Evolutionary conservation across 2,329 filamentous ascomycete species (phyloP).

Genomic region (Fusarium cyanostomum): DNA sequence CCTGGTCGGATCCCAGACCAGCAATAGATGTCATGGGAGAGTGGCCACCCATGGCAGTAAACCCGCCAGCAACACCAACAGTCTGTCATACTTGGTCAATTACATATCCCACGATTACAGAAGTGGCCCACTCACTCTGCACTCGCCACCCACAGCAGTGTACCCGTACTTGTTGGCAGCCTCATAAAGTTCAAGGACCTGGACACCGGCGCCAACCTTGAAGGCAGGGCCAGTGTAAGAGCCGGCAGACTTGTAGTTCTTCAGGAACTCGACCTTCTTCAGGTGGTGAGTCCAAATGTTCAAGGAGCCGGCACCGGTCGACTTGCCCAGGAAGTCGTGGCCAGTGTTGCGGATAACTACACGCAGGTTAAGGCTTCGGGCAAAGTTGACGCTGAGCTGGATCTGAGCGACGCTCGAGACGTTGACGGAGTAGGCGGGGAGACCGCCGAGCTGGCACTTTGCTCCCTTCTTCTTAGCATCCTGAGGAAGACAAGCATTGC

Average conservation of each 20-base stretch:
- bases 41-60: slow-evolving; percentile 57
- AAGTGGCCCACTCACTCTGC: slow-evolving; percentile 42
- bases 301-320: slow-evolving; percentile 65
- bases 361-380: slow-evolving; percentile 54
- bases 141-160: slow-evolving; percentile 63
- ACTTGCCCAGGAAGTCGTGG: slow-evolving; percentile 63
- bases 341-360: slow-evolving; percentile 59
- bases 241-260: slow-evolving; percentile 36
- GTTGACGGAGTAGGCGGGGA: slow-evolving; percentile 54
- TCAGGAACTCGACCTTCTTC: slow-evolving; percentile 48
- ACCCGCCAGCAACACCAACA: slow-evolving; percentile 44
- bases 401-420: slow-evolving; percentile 53
- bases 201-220: slow-evolving; percentile 64
- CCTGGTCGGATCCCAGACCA: slow-evolving; percentile 58
- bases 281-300: slow-evolving; percentile 66
- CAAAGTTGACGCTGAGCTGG: slow-evolving; percentile 58
- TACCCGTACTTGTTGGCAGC: slow-evolving; percentile 57
- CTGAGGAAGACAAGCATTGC: slow-evolving; percentile 47
- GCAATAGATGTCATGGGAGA: slow-evolving; percentile 56
- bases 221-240: slow-evolving; percentile 58
- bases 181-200: slow-evolving; percentile 62
- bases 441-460: slow-evolving; percentile 52
- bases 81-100: slow-evolving; percentile 24
- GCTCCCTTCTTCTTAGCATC: slow-evolving; percentile 32
- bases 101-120: background rate